Base-by-base conservation (phyloP, 805 yeast genomes). In the Hemisphaericaspora nanyangensis region DNA sequence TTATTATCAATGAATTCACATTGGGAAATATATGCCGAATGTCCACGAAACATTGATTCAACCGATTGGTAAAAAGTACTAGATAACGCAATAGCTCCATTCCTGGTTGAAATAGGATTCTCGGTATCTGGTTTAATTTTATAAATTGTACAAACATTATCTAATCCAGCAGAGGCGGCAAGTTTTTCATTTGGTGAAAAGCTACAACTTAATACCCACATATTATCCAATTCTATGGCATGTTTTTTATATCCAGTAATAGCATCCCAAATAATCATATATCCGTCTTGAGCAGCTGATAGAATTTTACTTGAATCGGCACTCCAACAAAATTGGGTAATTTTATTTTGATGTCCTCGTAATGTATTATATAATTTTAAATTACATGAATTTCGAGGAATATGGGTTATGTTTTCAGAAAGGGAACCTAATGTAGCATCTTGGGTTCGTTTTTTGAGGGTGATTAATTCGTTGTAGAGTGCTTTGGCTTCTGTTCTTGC, bases 251-350 rank as follows among this genome's bases (percentile, higher is more conserved):
- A 65, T 3, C 89, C 90, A 0, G 86, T 75, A 3, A 73, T 64
- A 0, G 87, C 72, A 56, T 89, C 91, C 96, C 97, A 90, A 16
- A 86, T 60, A 28, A 90, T 68, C 68, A 88, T 68, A 53, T 78
- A 84, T 2, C 95, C 96, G 60, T 90, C 97, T 55, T 86, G 95
- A 18, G 91, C 81, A 0, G 87, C 88, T 35, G 88, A 77, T 7
- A 88, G 58, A 2, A 89, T 53, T 32, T 70, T 72, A 32, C 62
- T 58, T n/a, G 85, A 74, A 53, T 82, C 81, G 1, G 67, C 56
- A 38, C 79, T 73, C 95, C 96, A 85, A 37, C 77, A 68, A 41
- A 85, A 65, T 42, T 79, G 77, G 7, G 81, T 72, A 16, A 89
- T 74, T 54, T 89, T 88, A 54, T 80, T 83, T 47, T 76, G 76